phyloP scores from a whole-genome alignment of 805 yeast genomes.

The Candida mattraensis region DNA sequence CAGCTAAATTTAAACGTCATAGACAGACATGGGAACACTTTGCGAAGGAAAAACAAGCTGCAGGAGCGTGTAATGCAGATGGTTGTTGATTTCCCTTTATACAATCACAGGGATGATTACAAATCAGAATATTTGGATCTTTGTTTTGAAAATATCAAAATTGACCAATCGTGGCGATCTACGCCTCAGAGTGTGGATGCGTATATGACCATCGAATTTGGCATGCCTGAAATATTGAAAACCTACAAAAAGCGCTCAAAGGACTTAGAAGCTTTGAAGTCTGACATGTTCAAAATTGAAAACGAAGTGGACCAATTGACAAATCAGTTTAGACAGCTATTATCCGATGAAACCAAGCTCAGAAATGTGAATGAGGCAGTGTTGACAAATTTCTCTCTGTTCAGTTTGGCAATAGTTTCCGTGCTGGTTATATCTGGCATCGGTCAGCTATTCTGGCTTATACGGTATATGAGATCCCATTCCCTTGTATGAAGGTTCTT shows the following conservation, averaged over 20 bases:
- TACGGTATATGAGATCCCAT: constrained; percentile 20
- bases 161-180: constrained; percentile 32
- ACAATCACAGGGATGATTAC: constrained; percentile 15
- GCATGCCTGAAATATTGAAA: constrained; percentile 25
- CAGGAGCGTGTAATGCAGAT: constrained; percentile 16
- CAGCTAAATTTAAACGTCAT: constrained; percentile 29
- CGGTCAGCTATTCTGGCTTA: constrained; percentile 26
- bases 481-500: constrained; percentile 4
- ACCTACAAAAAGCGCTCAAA: constrained; percentile 23
- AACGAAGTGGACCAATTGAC: constrained; percentile 20
- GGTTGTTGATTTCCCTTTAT: constrained; percentile 26
- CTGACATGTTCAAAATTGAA: constrained; percentile 18
- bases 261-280: constrained; percentile 13
- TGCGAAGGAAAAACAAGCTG: constrained; percentile 28
- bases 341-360: constrained; percentile 23
- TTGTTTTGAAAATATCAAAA: constrained; percentile 32
- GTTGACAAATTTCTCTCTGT: constrained; percentile 17
- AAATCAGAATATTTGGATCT: constrained; percentile 26
- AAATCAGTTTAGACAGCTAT: constrained; percentile 13
- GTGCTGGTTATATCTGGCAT: constrained; percentile 17
- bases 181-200: constrained; percentile 18
- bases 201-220: constrained; percentile 25
- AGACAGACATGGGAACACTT: constrained; percentile 28
- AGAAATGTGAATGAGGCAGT: constrained; percentile 32
- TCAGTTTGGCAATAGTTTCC: constrained; percentile 14